Percentiles rank a stretch among this genome's conserved stretches.
These are phyloP conservation scores for Blastocystis sp. DNA, from an alignment of 352 stramenopile genomes.

Conservation along the genomic window DNA sequence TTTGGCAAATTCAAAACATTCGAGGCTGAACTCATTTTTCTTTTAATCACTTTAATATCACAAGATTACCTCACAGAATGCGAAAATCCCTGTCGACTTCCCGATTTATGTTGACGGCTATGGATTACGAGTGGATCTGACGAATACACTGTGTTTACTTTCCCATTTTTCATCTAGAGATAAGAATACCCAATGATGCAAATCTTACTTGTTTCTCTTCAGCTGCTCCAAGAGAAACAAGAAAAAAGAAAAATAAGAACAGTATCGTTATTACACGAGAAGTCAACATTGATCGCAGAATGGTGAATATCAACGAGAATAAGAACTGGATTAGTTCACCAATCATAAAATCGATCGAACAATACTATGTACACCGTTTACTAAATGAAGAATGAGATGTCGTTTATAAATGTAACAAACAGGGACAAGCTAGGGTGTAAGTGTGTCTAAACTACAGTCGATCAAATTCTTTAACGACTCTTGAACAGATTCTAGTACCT, in stretches of 20 bases:
- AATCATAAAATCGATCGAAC: background rate
- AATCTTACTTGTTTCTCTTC: background rate
- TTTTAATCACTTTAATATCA: background rate
- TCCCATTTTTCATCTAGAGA: background rate
- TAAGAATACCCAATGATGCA: background rate
- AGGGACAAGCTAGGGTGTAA: background rate
- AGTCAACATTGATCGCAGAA: background rate
- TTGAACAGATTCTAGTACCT: background rate
- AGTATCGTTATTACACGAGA: background rate
- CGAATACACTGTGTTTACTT: background rate
- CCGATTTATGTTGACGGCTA: background rate
- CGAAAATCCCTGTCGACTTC: background rate
- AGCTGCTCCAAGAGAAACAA: background rate
- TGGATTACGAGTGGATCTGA: background rate
- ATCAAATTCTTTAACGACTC: background rate
- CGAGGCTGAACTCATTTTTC: too few species aligned
- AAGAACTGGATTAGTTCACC: background rate
- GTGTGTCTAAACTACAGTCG: background rate
- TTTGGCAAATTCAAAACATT: too few species aligned
- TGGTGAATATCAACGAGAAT: background rate
- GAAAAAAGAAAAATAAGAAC: background rate
- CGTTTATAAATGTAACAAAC: background rate
- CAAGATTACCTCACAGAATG: background rate
- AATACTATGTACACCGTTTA: background rate
- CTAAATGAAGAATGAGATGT: background rate